Evolutionary conservation across 2,329 filamentous ascomycete species (phyloP).

Genomic region (Microsporum canis): DNA sequence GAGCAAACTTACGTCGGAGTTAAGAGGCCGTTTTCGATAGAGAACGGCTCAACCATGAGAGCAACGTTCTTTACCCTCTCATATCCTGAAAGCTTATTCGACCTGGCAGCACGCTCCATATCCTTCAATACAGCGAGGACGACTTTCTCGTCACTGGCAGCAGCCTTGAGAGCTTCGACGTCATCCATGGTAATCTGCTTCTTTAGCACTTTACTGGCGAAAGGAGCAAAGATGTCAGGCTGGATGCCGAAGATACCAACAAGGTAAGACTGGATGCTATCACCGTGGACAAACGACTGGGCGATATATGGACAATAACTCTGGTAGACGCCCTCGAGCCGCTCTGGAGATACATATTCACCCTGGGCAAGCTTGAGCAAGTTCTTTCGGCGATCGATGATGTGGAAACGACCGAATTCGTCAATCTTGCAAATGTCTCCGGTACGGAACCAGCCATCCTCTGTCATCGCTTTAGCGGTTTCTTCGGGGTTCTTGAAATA

Average conservation of each 20-base stretch:
- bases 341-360: slow-evolving; percentile 95
- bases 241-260: slow-evolving; percentile 84
- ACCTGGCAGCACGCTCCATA: slow-evolving; percentile 64
- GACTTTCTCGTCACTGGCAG: slow-evolving; percentile 58
- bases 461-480: slow-evolving; percentile 67
- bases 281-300: slow-evolving; percentile 82
- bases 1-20: slow-evolving; percentile 37
- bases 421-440: slow-evolving; percentile 86
- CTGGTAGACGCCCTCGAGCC: slow-evolving; percentile 88
- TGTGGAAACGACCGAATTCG: slow-evolving; percentile 72
- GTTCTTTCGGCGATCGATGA: slow-evolving; percentile 97
- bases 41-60: slow-evolving; percentile 79
- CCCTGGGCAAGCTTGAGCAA: slow-evolving; percentile 97
- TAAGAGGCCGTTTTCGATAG: slow-evolving; percentile 75
- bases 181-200: slow-evolving; percentile 55
- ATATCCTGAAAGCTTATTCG: slow-evolving; percentile 83
- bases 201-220: slow-evolving; percentile 65
- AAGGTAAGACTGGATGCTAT: slow-evolving; percentile 66
- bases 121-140: slow-evolving; percentile 64
- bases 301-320: slow-evolving; percentile 67
- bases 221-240: slow-evolving; percentile 69
- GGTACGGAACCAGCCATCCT: slow-evolving; percentile 94
- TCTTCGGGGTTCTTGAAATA: slow-evolving; percentile 88
- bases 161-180: slow-evolving; percentile 53
- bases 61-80: slow-evolving; percentile 67